Conservation (phyloP, 805 yeast genomes). For the Kuraishia borneana region DNA sequence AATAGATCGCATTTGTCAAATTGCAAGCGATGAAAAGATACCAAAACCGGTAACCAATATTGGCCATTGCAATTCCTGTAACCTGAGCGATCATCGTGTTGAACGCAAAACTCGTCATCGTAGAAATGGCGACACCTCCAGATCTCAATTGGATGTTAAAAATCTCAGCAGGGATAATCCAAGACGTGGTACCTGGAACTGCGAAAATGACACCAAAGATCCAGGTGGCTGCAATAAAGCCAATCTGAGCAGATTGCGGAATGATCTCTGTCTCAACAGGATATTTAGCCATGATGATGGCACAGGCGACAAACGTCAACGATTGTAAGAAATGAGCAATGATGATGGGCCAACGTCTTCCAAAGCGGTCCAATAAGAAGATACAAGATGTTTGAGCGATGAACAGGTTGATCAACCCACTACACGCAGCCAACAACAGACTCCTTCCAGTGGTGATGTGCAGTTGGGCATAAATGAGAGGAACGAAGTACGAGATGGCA, state of each 20-base stretch:
- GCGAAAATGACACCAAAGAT: slow-evolving; percentile 14
- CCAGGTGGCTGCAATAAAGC: slow-evolving; percentile 18
- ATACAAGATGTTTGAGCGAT: slow-evolving; percentile 13
- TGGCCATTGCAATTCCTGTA: slow-evolving; percentile 15
- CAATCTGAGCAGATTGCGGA: slow-evolving; percentile 13
- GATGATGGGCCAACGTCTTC: slow-evolving; percentile 12
- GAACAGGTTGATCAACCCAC: slow-evolving; percentile 9
- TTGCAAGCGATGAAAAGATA: slow-evolving; percentile 14
- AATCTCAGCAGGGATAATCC: slow-evolving; percentile 40
- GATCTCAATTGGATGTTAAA: slow-evolving; percentile 56
- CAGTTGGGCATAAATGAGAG: slow-evolving; percentile 30
- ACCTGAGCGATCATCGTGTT: slow-evolving; percentile 24
- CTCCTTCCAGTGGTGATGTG: slow-evolving; percentile 24
- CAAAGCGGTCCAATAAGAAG: slow-evolving; percentile 10
- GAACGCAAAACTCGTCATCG: slow-evolving; percentile 21
- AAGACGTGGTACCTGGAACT: slow-evolving; percentile 24
- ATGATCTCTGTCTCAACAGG: slow-evolving; percentile 11
- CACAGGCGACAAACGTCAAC: slow-evolving; percentile 10
- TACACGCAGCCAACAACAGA: slow-evolving; percentile 9
- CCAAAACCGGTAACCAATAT: slow-evolving; percentile 14
- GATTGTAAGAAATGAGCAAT: slow-evolving; percentile 5
- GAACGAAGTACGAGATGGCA: slow-evolving; percentile 35
- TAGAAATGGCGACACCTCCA: slow-evolving; percentile 46
- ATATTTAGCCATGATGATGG: slow-evolving; percentile 11
- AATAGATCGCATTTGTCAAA: slow-evolving; percentile 17